A percentile compares a stretch with the other conserved stretches of the same genome.
Conservation (phyloP, 345 rosid species). For the Euphorbia tirucalli region DNA sequence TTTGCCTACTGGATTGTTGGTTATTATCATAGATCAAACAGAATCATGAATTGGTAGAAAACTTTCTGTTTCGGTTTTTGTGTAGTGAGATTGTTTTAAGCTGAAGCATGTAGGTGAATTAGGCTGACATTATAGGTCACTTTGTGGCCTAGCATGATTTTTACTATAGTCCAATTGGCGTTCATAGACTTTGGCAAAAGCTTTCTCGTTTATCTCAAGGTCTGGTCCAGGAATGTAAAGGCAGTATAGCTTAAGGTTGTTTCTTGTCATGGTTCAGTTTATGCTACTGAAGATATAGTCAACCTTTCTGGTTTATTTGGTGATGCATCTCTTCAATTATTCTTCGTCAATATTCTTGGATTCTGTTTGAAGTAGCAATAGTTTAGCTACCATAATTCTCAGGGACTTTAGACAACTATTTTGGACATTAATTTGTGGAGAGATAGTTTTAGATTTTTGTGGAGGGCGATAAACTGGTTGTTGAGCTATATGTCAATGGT, state of each 20-base stretch:
- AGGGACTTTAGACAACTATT: background rate
- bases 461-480: background rate
- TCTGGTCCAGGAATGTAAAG: background rate
- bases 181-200: background rate
- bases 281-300: too few species aligned
- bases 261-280: background rate
- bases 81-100: too few species aligned
- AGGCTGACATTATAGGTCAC: too few species aligned
- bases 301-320: too few species aligned
- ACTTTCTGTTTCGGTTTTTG: background rate
- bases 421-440: background rate
- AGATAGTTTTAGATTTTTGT: background rate
- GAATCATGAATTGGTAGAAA: too few species aligned
- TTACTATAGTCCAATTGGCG: background rate
- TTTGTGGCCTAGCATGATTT: background rate
- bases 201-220: background rate
- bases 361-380: background rate
- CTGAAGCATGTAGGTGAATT: too few species aligned
- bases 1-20: background rate
- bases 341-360: background rate
- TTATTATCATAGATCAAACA: too few species aligned
- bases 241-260: background rate
- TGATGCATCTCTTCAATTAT: background rate
- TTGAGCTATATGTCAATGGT: background rate
- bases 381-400: background rate